These are phyloP conservation scores for Nakazawaea anatomiae DNA, from an alignment of 805 yeast genomes.

Conservation along the genomic window DNA sequence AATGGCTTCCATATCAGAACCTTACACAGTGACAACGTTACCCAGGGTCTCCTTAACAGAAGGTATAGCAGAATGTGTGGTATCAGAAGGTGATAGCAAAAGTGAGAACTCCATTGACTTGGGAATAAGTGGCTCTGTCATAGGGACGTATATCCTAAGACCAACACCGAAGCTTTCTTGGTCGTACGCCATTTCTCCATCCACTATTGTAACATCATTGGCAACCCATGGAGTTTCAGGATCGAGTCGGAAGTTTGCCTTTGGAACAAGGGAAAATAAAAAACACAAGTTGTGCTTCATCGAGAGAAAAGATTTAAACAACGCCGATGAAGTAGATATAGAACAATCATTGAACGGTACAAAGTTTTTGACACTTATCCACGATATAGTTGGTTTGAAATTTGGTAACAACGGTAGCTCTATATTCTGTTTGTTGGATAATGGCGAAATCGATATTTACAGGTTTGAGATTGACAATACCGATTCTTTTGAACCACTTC, in stretches of 20 bases:
- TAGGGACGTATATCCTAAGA: conserved; percentile 43
- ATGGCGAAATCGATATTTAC: conserved; percentile 24
- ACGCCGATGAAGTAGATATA: conserved; percentile 24
- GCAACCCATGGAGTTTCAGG: conserved; percentile 18
- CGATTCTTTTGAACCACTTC: conserved; percentile 18
- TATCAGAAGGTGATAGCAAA: background rate
- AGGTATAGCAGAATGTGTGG: background rate
- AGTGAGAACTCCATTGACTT: conserved; percentile 36
- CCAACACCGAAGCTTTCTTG: conserved; percentile 55
- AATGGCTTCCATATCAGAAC: conserved; percentile 9
- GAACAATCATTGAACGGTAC: conserved; percentile 25
- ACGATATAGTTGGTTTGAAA: conserved; percentile 19
- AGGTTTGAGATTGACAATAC: background rate
- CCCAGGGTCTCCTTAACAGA: conserved; percentile 5
- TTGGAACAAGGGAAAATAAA: conserved; percentile 30
- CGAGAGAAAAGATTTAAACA: conserved; percentile 15
- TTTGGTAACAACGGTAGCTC: conserved; percentile 21
- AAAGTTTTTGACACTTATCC: conserved; percentile 17
- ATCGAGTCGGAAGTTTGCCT: conserved; percentile 21
- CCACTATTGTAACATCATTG: conserved; percentile 35
- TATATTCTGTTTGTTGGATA: conserved; percentile 24
- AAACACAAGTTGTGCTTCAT: conserved; percentile 20
- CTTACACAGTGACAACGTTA: conserved; percentile 9
- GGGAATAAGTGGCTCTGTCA: conserved; percentile 48
- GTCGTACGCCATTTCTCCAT: conserved; percentile 49